These are phyloP conservation scores for Penicillium coprophilum DNA, from an alignment of 495 filamentous ascomycete species.

Conservation along the genomic window DNA sequence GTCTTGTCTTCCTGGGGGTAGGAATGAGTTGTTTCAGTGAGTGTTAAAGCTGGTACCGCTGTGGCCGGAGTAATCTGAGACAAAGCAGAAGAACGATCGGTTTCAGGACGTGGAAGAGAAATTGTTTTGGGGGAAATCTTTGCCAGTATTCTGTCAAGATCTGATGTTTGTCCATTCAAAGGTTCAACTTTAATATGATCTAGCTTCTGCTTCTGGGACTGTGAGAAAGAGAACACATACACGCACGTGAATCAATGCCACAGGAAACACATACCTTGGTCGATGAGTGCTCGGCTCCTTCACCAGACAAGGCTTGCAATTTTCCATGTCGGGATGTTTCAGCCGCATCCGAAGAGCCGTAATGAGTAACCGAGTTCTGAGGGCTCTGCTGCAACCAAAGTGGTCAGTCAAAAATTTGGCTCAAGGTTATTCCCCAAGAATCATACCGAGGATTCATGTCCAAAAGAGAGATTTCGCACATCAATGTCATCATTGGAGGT, in stretches of 20 bases:
- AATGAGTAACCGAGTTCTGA: slow-evolving; percentile 31
- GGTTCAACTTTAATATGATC: slow-evolving; percentile 36
- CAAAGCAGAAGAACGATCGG: slow-evolving; percentile 50
- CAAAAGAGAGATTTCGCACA: slow-evolving; percentile 21
- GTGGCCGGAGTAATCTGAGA: slow-evolving; percentile 58
- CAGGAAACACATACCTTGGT: slow-evolving; percentile 37
- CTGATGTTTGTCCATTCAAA: slow-evolving; percentile 27
- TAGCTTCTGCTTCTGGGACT: slow-evolving; percentile 54
- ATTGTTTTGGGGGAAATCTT: slow-evolving; percentile 36
- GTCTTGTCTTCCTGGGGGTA: slow-evolving; percentile 33
- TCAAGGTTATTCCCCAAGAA: background rate
- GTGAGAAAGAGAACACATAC: slow-evolving; percentile 32
- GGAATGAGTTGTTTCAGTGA: slow-evolving; percentile 21
- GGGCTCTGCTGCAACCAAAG: slow-evolving; percentile 16
- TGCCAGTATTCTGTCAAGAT: slow-evolving; percentile 42
- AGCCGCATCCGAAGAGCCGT: slow-evolving; percentile 34
- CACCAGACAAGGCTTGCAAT: slow-evolving; percentile 24
- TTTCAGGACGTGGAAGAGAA: slow-evolving; percentile 35
- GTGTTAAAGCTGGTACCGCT: slow-evolving; percentile 39
- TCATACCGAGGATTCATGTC: slow-evolving; percentile 35
- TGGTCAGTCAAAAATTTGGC: background rate
- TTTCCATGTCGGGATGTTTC: slow-evolving; percentile 45
- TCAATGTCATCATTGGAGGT: slow-evolving; percentile 21
- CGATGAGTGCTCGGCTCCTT: slow-evolving; percentile 23
- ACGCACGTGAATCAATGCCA: background rate